A percentile compares a stretch with the other conserved stretches of the same genome.
These are phyloP conservation scores for Arachis hypogaea DNA, from an alignment of 306 rosid species.

Conservation along the genomic window DNA sequence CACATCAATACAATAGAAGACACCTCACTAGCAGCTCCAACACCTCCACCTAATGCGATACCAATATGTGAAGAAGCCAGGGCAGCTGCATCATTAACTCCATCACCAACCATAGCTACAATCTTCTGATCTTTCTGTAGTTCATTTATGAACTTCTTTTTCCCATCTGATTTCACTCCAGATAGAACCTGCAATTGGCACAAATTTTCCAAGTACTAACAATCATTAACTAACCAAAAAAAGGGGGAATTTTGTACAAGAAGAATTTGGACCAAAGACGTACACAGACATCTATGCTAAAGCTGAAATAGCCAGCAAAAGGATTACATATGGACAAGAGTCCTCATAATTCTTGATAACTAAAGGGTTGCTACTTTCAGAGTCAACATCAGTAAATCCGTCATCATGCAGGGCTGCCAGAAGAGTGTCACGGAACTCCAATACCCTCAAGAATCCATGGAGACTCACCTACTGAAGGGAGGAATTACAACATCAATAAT, in stretches of 20 bases:
- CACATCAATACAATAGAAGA: constrained; percentile 92
- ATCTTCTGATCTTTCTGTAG: constrained; percentile 68
- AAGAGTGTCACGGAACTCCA: constrained; percentile 53
- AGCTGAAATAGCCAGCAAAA: constrained; percentile 14
- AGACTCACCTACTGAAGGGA: constrained; percentile 62
- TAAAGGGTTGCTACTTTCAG: constrained; percentile 43
- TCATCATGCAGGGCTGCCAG: constrained; percentile 44
- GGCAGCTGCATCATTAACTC: constrained; percentile 98
- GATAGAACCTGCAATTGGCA: constrained; percentile 68
- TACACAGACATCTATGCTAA: constrained; percentile 19
- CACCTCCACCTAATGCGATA: constrained; percentile 95
- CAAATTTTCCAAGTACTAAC: neutral
- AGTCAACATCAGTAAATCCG: constrained; percentile 55
- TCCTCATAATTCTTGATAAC: constrained; percentile 40
- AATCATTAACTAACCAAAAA: constrained; percentile 9
- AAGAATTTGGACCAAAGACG: neutral
- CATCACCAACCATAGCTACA: constrained; percentile 98
- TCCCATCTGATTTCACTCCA: constrained; percentile 83
- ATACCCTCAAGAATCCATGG: constrained; percentile 48
- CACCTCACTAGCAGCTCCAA: constrained; percentile 98
- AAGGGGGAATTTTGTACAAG: neutral
- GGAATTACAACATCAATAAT: constrained; percentile 48
- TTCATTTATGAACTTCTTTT: constrained; percentile 68
- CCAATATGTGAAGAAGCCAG: constrained; percentile 88
- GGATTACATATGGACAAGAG: constrained; percentile 23